These are phyloP conservation scores for Penicillium paradoxum DNA, from an alignment of 495 filamentous ascomycete genomes.

Conservation along the genomic window DNA sequence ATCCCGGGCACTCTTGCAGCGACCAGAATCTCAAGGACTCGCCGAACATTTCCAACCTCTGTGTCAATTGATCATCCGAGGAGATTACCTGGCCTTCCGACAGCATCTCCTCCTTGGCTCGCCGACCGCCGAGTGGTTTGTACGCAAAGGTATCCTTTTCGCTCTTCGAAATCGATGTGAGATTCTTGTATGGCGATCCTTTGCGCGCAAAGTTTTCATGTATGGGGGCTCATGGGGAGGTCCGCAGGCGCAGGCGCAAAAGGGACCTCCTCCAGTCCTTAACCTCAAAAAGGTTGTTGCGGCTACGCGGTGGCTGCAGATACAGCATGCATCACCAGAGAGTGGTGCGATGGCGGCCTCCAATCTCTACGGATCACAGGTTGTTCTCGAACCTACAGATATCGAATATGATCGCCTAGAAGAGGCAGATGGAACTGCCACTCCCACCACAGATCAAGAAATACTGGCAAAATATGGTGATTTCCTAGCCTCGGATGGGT, in stretches of 20 bases:
- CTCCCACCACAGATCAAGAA: constrained; percentile 11
- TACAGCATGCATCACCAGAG: constrained; percentile 17
- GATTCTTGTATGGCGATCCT: constrained; percentile 76
- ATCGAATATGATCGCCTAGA: constrained; percentile 28
- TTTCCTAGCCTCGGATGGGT: constrained; percentile 32
- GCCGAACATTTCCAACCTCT: constrained; percentile 68
- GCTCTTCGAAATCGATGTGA: constrained; percentile 69
- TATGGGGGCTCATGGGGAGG: constrained; percentile 53
- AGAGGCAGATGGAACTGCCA: neutral
- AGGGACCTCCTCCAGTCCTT: constrained; percentile 40
- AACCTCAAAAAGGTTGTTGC: constrained; percentile 39
- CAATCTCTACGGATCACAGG: constrained; percentile 28
- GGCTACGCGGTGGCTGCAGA: constrained; percentile 38
- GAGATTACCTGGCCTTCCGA: constrained; percentile 74
- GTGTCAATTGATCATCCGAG: constrained; percentile 64
- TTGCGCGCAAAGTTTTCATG: constrained; percentile 73
- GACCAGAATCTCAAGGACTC: constrained; percentile 69
- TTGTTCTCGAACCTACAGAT: constrained; percentile 28
- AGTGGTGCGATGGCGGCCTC: constrained; percentile 12
- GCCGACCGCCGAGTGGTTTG: constrained; percentile 61
- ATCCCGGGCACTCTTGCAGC: constrained; percentile 54
- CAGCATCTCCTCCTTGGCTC: constrained; percentile 53
- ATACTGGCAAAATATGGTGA: constrained; percentile 32
- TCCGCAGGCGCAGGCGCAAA: constrained; percentile 29
- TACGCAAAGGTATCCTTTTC: constrained; percentile 67